These are phyloP conservation scores for Kwoniella sp. DNA, from an alignment of 768 basidiomycete genomes.

Conservation along the genomic window DNA sequence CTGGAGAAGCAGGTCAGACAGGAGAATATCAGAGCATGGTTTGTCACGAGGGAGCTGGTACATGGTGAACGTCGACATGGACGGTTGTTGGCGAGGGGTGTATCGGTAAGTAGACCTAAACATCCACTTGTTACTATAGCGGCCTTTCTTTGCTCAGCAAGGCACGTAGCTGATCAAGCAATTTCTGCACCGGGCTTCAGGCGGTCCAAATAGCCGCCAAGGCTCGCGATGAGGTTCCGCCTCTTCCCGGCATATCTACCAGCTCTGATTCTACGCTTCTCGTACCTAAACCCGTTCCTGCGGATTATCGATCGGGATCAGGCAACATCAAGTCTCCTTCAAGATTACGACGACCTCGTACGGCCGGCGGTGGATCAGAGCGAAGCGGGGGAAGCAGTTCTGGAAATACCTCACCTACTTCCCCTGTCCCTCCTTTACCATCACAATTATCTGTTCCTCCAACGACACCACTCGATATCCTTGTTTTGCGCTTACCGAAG, in stretches of 20 bases:
- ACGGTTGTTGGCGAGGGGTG: slow-evolving; percentile 34
- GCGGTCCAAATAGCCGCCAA: slow-evolving; percentile 4
- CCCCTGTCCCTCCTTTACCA: slow-evolving; percentile 1
- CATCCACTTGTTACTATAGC: background rate
- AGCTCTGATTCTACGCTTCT: background rate
- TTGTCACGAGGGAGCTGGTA: slow-evolving; percentile 44
- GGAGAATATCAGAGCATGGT: slow-evolving; percentile 38
- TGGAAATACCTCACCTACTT: background rate
- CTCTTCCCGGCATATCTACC: slow-evolving; percentile 4
- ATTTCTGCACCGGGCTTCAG: no score
- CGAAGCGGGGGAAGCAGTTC: background rate
- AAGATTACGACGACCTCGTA: slow-evolving; percentile 12
- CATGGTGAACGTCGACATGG: slow-evolving; percentile 46
- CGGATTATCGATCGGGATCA: slow-evolving; percentile 4
- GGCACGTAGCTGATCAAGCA: background rate
- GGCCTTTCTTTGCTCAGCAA: background rate
- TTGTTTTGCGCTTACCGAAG: slow-evolving; percentile 30
- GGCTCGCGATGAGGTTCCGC: background rate
- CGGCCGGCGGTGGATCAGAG: background rate
- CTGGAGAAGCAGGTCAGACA: slow-evolving; percentile 13
- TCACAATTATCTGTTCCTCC: background rate
- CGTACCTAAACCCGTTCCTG: background rate
- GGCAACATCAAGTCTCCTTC: slow-evolving; percentile 13
- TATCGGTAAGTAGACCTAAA: slow-evolving; percentile 29
- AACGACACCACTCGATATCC: slow-evolving; percentile 13